These are phyloP conservation scores for Cercospora zeina DNA, from an alignment of 2,329 filamentous ascomycete species.

Conservation along the genomic window DNA sequence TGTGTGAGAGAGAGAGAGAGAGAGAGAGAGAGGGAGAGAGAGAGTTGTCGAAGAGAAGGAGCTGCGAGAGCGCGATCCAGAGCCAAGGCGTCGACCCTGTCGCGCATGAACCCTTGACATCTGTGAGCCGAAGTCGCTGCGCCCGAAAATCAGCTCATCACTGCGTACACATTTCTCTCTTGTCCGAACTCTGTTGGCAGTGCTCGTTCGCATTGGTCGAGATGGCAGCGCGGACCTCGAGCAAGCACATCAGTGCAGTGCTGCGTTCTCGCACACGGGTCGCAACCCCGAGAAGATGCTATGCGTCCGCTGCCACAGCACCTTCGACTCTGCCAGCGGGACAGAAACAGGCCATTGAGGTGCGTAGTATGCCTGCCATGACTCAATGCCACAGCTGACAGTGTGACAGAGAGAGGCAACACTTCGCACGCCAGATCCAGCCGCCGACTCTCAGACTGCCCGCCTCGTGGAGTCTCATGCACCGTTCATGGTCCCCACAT, in stretches of 20 bases:
- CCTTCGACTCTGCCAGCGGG: conserved; percentile 47
- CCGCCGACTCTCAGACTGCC: conserved; percentile 70
- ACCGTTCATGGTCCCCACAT: conserved; percentile 94
- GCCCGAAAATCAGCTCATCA: conserved; percentile 8
- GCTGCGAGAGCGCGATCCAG: neutral
- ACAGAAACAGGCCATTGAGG: conserved; percentile 39
- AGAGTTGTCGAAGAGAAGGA: neutral
- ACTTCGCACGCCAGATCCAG: conserved; percentile 70
- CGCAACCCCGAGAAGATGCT: conserved; percentile 23
- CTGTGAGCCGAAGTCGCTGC: conserved; percentile 3
- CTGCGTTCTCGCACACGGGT: conserved; percentile 21
- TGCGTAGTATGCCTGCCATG: neutral
- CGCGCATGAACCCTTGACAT: neutral
- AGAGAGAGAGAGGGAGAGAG: too few species aligned
- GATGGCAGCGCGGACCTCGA: conserved; percentile 25
- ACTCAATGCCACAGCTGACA: conserved; percentile 18
- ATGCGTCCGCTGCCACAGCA: conserved; percentile 43
- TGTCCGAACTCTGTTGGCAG: neutral
- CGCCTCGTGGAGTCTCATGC: conserved; percentile 72
- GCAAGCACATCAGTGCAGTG: conserved; percentile 31
- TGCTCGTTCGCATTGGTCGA: neutral
- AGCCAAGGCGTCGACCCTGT: neutral
- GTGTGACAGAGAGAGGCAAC: conserved; percentile 48
- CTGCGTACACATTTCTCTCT: neutral
- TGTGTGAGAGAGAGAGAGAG: too few species aligned